Evolutionary conservation across 495 filamentous ascomycete genomes (phyloP).

Genomic region (Schizothecium vesticola): DNA sequence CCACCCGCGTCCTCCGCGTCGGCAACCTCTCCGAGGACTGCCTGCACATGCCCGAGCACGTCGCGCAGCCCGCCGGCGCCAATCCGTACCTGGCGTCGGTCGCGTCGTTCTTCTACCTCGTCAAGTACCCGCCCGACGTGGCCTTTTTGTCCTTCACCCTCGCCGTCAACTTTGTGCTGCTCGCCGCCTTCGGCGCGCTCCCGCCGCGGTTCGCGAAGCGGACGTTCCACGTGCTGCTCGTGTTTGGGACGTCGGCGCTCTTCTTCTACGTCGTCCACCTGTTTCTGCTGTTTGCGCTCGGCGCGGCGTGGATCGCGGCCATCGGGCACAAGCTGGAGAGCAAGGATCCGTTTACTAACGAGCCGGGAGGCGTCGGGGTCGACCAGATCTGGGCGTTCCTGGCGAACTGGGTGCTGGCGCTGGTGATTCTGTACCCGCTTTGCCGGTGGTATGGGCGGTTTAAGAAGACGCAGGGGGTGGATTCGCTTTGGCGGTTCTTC

Average conservation of each 20-base stretch:
- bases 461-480: conserved; percentile 22
- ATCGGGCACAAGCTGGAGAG: conserved; percentile 12
- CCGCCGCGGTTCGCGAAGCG: conserved; percentile 15
- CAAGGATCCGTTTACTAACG: neutral
- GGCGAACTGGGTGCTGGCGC: conserved; percentile 7
- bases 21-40: conserved; percentile 34
- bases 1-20: conserved; percentile 23
- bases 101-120: conserved; percentile 31
- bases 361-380: conserved; percentile 9
- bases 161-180: conserved; percentile 25
- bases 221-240: conserved; percentile 20
- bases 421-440: conserved; percentile 25
- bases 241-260: conserved; percentile 31
- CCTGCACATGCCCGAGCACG: conserved; percentile 27
- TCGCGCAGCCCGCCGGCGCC: neutral
- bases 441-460: conserved; percentile 29
- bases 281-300: conserved; percentile 17
- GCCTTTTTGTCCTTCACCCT: conserved; percentile 32
- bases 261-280: conserved; percentile 32
- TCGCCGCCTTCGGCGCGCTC: conserved; percentile 24
- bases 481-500: conserved; percentile 35
- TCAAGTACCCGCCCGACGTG: conserved; percentile 35
- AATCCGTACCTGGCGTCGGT: conserved; percentile 30
- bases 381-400: conserved; percentile 24
- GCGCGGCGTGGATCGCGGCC: neutral